Evolutionary conservation across 1,284 basidiomycete species (phyloP).

Genomic region (Cryptococcus amylolentus): DNA sequence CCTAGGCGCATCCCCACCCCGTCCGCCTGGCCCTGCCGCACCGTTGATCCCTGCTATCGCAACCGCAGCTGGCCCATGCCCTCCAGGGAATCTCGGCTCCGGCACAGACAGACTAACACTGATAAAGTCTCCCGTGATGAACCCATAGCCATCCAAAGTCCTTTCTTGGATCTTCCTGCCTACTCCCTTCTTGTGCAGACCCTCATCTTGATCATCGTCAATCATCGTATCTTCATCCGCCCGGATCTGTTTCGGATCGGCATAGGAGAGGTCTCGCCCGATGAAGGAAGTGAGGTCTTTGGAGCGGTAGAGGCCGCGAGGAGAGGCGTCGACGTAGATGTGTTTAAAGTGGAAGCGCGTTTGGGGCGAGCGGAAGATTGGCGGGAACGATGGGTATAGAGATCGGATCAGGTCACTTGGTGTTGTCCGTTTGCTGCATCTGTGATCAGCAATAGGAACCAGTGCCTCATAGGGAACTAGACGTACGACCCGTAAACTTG

Average conservation of each 20-base stretch:
- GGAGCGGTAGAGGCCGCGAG: conserved; percentile 34
- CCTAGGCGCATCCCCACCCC: conserved; percentile 5
- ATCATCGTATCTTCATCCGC: not conserved
- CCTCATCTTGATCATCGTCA: conserved; percentile 6
- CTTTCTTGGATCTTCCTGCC: conserved; percentile 32
- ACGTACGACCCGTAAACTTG: conserved; percentile 43
- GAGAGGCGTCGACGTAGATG: conserved; percentile 45
- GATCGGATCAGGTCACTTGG: conserved; percentile 39
- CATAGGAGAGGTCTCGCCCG: conserved; percentile 31
- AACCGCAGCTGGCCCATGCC: not conserved
- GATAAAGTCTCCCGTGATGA: conserved; percentile 42
- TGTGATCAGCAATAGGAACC: not conserved
- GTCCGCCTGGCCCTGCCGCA: not conserved
- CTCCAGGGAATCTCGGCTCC: conserved; percentile 25
- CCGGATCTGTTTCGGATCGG: not conserved
- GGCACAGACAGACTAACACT: conserved; percentile 34
- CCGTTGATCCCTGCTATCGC: not conserved
- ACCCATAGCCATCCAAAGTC: conserved; percentile 41
- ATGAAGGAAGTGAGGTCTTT: conserved; percentile 37
- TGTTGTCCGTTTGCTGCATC: conserved; percentile 36
- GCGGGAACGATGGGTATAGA: conserved; percentile 39
- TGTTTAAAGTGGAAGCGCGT: conserved; percentile 41
- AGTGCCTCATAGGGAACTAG: not conserved
- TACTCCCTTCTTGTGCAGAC: conserved; percentile 15
- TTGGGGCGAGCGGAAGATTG: conserved; percentile 36